Evolutionary conservation across 2,329 filamentous ascomycete genomes (phyloP), one percentile per base, ranked within the genome.

Genomic region (Exophiala lecanii-corni): DNA sequence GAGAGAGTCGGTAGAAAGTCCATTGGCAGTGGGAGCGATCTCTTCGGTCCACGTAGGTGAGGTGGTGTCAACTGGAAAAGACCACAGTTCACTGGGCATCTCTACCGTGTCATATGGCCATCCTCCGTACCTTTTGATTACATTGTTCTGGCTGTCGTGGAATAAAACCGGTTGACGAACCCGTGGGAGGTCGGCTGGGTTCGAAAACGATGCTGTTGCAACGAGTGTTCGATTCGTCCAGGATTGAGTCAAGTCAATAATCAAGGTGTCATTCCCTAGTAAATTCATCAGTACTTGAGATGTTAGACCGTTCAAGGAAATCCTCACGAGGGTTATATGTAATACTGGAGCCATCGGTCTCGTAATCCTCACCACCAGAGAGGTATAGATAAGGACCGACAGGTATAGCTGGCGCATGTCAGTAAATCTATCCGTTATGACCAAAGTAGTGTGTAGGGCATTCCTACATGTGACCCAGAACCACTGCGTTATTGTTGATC

Each of bases 151-250:
- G 28, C 43, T 30, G 28, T 50, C 47, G 16, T 50, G 47, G 25
- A 36, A 50, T 5, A 50, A 20, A 10, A 43, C 18, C 17, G 47
- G 47, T 18, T 43, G 43, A 31, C 47, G 36, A 9, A 49, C 41
- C 5, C 15, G 20, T 9, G 21, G 26, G 33, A 49, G 40, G 21
- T 26, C 41, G 17, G 39, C 36, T 2, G 45, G 41, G 4, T 28
- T 20, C 2, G 19, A 2, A 9, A 23, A 10, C 6, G 20, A 33
- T 19, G 36, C 21, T 20, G 33, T 34, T 4, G 39, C 31, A 2
- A 12, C 13, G 9, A 51, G 23, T 17, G 48, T 41, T 12, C 37
- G 25, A 35, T 51, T 51, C 9, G 45, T 51, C 45, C 45, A 51
- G 3, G 48, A 51, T 12, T 41, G 37, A 7, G 35, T 42, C n/a